Conservation (phyloP, 768 basidiomycete species). For the Boletellus emodensis region DNA sequence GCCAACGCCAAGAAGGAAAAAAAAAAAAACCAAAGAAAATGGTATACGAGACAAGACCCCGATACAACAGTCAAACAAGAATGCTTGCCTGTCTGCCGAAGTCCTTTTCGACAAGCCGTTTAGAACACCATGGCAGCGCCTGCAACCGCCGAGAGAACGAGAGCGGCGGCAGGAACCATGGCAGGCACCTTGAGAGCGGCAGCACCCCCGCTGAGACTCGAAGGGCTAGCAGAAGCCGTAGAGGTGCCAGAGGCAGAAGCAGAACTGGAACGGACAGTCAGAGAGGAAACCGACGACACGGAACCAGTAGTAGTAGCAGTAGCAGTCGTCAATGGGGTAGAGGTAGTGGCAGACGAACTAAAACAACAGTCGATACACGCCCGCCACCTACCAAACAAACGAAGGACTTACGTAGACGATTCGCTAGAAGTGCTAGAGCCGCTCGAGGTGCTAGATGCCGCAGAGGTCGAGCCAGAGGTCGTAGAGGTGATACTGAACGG, state of each 20-base stretch:
- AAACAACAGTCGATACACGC: not conserved
- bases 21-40: not conserved
- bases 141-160: conserved; percentile 43
- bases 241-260: conserved; percentile 6
- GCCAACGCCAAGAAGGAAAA: not conserved
- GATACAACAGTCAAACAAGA: not conserved
- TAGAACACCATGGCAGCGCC: conserved; percentile 49
- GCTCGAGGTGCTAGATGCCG: conserved; percentile 11
- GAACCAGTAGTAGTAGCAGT: conserved; percentile 12
- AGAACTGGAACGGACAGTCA: not conserved
- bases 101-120: conserved; percentile 12
- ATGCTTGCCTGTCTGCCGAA: not conserved
- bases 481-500: conserved; percentile 40
- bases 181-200: conserved; percentile 32
- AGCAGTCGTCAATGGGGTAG: conserved; percentile 8
- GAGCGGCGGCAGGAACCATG: conserved; percentile 32
- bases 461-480: conserved; percentile 2
- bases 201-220: conserved; percentile 24
- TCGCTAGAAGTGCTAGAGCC: not conserved
- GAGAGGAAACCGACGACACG: not conserved
- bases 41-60: conserved; percentile 16
- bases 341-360: conserved; percentile 2
- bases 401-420: conserved; percentile 7
- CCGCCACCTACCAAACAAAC: too few relatives aligned
- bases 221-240: conserved; percentile 21